These are phyloP conservation scores for Allium sativum DNA, from an alignment of 106 monocot genomes.

Conservation along the genomic window DNA sequence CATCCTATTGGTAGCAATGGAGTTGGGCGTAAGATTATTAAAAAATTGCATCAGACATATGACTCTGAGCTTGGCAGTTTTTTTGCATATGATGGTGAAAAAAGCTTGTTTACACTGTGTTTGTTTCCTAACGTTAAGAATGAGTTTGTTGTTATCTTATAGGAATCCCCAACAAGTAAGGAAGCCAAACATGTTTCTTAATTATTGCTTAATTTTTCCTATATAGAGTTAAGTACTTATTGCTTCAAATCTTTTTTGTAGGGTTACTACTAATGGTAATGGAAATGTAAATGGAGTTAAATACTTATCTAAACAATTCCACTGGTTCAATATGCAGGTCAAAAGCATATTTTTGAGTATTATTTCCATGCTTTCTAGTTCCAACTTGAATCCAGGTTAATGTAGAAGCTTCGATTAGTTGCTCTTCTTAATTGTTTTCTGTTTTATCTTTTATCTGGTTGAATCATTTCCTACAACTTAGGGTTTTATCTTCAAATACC, in stretches of 20 bases:
- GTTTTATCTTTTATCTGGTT: no score
- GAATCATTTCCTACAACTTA: no score
- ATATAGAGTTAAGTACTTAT: neutral
- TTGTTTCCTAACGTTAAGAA: constrained; percentile 70
- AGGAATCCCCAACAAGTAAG: constrained; percentile 52
- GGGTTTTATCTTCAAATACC: no score
- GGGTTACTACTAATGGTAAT: constrained; percentile 18
- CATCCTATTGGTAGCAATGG: constrained; percentile 71
- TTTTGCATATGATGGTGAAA: constrained; percentile 92
- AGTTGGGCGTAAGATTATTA: constrained; percentile 66
- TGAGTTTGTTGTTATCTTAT: constrained; percentile 66
- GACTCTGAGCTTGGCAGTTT: constrained; percentile 50
- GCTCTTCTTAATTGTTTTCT: no score
- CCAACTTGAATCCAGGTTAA: no score
- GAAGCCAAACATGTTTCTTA: neutral
- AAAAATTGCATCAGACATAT: constrained; percentile 74
- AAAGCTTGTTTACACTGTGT: constrained; percentile 74
- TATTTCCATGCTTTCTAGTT: no score
- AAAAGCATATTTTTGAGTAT: no score
- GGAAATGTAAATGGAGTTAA: constrained; percentile 49
- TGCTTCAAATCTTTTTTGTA: neutral
- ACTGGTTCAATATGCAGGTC: no score
- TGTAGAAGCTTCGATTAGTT: no score
- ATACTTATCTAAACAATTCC: no score
- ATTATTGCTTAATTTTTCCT: neutral